Evolutionary conservation across 768 basidiomycete species (phyloP), one percentile per base, ranked within the genome.

Genomic region (Termitomyces sp.): DNA sequence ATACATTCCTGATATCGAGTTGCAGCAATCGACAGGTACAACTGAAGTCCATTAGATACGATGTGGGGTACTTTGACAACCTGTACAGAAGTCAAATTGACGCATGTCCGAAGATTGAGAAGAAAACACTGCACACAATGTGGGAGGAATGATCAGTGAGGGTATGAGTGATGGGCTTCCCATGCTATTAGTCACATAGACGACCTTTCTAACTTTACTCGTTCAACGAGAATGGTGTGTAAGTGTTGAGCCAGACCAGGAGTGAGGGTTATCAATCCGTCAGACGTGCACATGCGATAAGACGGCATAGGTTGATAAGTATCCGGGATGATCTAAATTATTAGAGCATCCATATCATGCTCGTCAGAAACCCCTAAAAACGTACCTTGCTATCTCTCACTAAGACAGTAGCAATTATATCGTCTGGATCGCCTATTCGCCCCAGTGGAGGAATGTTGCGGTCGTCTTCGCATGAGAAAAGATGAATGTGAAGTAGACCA

Each of bases 251-350:
- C 78, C 9, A 93, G 76, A 3, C 88, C 89, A 5, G 84, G 82
- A 0, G 90, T 89, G 50, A 93, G 78, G 57, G 83, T 82, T 1
- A 79, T 77, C 0, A 89, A 71, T 2, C 91, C 92, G 58, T 92
- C 88, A 12, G 81, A 70, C 1, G 92, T 93, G 70, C 88, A 91
- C 18, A 93, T 59, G 20, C 92, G 83, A 69, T 93, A 93, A 7
- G 91, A 79, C 0, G 91, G 90, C 91, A 93, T 93, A 5, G 87
- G 79, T 65, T 89, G 83, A 63, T 93, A 93, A 2, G 91, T 93
- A 27, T 88, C 84, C 0, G 84, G 66, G 10, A 80, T 65, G 33
- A 91, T 86, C 88, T 89, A 63, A n/a, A 14, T 24, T 36, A 40
- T 12, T 16, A 10, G 9, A 18, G n/a, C 36, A 58, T 13, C 16